phyloP scores from a whole-genome alignment of 768 basidiomycete genomes.

The Lactarius pseudohatsudake region DNA sequence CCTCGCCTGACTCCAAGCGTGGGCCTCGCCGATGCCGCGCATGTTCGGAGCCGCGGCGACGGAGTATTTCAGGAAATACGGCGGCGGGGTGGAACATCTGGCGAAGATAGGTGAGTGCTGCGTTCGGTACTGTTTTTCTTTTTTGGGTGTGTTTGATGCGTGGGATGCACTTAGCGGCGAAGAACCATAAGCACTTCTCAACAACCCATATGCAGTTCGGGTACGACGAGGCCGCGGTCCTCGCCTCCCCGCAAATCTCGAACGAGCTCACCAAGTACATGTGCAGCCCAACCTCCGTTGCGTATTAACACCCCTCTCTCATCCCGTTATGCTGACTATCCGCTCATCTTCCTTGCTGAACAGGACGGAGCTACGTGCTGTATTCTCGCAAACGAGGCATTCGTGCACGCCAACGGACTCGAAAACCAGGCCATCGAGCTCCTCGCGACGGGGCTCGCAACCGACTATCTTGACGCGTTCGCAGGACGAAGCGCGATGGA shows the following conservation, averaged over 20 bases:
- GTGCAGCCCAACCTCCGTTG: constrained; percentile 76
- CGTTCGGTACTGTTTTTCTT: constrained; percentile 29
- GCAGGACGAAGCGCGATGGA: constrained; percentile 74
- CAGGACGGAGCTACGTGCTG: constrained; percentile 78
- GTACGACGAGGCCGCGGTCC: constrained; percentile 70
- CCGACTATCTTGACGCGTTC: constrained; percentile 65
- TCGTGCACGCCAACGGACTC: constrained; percentile 66
- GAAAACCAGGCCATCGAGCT: constrained; percentile 89
- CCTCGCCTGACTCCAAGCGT: constrained; percentile 58
- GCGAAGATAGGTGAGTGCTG: constrained; percentile 48
- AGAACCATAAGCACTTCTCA: constrained; percentile 79
- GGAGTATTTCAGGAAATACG: constrained; percentile 77
- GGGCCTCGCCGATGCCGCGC: constrained; percentile 70
- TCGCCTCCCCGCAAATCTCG: constrained; percentile 65
- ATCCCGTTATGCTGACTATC: not conserved
- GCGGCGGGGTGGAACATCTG: constrained; percentile 62
- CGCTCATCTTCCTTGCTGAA: no score
- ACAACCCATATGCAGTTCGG: constrained; percentile 90
- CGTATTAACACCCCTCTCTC: not conserved
- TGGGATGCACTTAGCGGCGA: constrained; percentile 51
- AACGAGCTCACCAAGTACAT: constrained; percentile 78
- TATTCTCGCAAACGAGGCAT: constrained; percentile 74
- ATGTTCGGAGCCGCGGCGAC: constrained; percentile 72
- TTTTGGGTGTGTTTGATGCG: not conserved
- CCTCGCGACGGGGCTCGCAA: constrained; percentile 60